These are phyloP conservation scores for Jamesozyma jinghongensis DNA, from an alignment of 805 yeast species.

Conservation along the genomic window DNA sequence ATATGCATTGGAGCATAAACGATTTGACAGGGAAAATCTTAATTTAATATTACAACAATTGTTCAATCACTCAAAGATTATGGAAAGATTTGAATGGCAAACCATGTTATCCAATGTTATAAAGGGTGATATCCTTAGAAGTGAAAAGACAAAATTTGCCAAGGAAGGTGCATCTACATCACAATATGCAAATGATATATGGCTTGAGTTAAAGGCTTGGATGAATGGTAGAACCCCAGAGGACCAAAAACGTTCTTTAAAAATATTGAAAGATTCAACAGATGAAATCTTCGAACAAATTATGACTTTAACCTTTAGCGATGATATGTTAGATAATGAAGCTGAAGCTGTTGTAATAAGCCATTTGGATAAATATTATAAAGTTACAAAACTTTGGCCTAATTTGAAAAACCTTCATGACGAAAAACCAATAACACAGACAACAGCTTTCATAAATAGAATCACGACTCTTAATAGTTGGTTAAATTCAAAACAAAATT, in stretches of 20 bases:
- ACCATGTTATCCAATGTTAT: slow-evolving; percentile 82
- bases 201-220: slow-evolving; percentile 84
- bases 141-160: slow-evolving; percentile 75
- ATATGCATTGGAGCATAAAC: background rate
- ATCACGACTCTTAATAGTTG: slow-evolving; percentile 77
- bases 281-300: slow-evolving; percentile 68
- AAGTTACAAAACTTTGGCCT: slow-evolving; percentile 71
- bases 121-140: slow-evolving; percentile 88
- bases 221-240: slow-evolving; percentile 72
- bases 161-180: slow-evolving; percentile 33
- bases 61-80: slow-evolving; percentile 33
- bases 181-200: slow-evolving; percentile 40
- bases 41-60: slow-evolving; percentile 8
- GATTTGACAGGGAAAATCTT: background rate
- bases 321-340: slow-evolving; percentile 31
- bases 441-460: slow-evolving; percentile 53
- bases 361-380: slow-evolving; percentile 52
- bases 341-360: slow-evolving; percentile 45
- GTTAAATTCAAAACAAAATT: slow-evolving; percentile 64
- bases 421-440: slow-evolving; percentile 65
- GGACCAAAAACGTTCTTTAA: slow-evolving; percentile 63
- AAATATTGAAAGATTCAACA: slow-evolving; percentile 59
- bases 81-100: slow-evolving; percentile 93
- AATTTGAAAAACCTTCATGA: slow-evolving; percentile 66
- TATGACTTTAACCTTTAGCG: slow-evolving; percentile 48